Evolutionary conservation across 139 green algal species (phyloP).

Genomic region (Monoraphidium neglectum): DNA sequence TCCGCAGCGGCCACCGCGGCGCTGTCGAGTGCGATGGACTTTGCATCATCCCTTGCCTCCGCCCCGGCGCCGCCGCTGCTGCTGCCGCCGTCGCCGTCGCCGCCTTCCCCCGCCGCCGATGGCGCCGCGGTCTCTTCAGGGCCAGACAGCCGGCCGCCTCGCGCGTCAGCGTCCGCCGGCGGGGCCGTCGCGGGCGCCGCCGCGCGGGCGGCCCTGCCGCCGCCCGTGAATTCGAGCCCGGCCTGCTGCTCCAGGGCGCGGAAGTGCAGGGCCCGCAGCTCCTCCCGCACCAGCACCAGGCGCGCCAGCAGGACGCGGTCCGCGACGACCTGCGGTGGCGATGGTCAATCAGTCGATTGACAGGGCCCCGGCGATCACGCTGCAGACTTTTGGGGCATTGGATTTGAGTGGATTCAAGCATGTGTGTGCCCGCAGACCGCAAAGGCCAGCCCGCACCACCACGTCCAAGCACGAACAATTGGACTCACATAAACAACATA

Average conservation of each 20-base stretch:
- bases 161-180: too few relatives aligned
- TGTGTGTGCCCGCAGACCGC: too few relatives aligned
- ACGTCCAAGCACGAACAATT: too few relatives aligned
- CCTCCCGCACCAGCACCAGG: constrained; percentile 51
- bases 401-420: too few relatives aligned
- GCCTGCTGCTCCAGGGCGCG: not conserved
- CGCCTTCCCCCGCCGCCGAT: not conserved
- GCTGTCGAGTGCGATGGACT: not conserved
- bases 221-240: not conserved
- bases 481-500: too few relatives aligned
- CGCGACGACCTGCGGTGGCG: constrained; percentile 25
- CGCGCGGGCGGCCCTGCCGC: too few relatives aligned
- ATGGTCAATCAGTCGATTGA: too few relatives aligned
- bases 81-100: not conserved
- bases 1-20: not conserved
- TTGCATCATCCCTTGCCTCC: not conserved
- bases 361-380: too few relatives aligned
- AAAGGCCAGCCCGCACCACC: too few relatives aligned
- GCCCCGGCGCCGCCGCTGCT: not conserved
- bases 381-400: too few relatives aligned
- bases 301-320: constrained; percentile 48
- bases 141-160: constrained; percentile 27
- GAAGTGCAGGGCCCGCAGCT: constrained; percentile 36
- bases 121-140: not conserved
- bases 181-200: too few relatives aligned